Evolutionary conservation across 352 stramenopile genomes (phyloP), one percentile per base, ranked within the genome.

Genomic region (Phytophthora ramorum): DNA sequence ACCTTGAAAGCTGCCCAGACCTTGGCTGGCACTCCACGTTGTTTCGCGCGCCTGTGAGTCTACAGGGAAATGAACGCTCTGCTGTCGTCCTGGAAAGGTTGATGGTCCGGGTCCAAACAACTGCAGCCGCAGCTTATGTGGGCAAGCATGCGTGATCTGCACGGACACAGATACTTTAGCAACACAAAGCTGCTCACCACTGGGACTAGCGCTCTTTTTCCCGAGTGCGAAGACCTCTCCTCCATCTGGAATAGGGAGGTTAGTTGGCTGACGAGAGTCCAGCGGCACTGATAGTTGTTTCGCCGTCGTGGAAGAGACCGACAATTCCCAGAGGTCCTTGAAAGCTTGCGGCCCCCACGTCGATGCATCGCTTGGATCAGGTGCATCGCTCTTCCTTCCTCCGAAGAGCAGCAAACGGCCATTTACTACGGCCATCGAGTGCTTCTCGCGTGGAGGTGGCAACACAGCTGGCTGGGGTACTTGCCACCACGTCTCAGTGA

Each of bases 311-410:
- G 85, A 90, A 0, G 79, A 80, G 17, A 85, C 59, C 1, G 76
- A 82, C 19, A 91, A 69, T 26, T 88, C 79, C 85, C 85, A 93
- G 20, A 93, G 60, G 75, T 90, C 84, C 40, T 80, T 79, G 9
- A 86, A 51, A 14, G 76, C 69, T 47, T 41, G 63, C 12, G 68
- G 68, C 1, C 63, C 62, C 62, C 63, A 72, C 2, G 63, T 72
- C n/a, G 63, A 66, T 35, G 61, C 37, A 61, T 78, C 17, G 55
- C 28, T 59, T 3, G 59, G 16, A 19, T 67, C 50, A 13, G 58
- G 26, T 1, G 43, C 19, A 19, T 76, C 65, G 6, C 66, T 71
- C 19, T 75, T 69, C 0, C 75, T 71, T 7, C 85, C 85, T 47
- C 81, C 83, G 61, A 92, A 92, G 2, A 93, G 54, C 22, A 93